Evolutionary conservation across 768 basidiomycete genomes (phyloP).

Genomic region (Hypsizygus marmoreus): DNA sequence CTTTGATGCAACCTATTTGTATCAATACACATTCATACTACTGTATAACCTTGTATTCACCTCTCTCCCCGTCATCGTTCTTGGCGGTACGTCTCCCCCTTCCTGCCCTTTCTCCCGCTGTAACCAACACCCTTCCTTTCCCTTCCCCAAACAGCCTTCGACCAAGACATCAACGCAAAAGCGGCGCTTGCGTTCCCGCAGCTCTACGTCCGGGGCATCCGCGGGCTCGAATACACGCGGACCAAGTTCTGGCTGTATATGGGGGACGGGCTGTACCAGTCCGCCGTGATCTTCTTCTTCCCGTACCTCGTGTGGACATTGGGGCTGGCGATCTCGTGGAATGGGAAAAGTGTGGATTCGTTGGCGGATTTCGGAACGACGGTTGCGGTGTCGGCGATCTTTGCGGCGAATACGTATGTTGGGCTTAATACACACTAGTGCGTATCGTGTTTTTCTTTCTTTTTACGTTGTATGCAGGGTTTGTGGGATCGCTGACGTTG

Average conservation of each 20-base stretch:
- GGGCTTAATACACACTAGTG: constrained; percentile 89
- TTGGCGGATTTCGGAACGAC: constrained; percentile 92
- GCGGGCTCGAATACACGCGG: constrained; percentile 91
- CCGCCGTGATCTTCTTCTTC: constrained; percentile 82
- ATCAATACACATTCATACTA: constrained; percentile 92
- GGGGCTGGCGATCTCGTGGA: constrained; percentile 69
- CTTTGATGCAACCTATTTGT: constrained; percentile 94
- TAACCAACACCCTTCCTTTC: constrained; percentile 10
- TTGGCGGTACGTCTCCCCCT: constrained; percentile 65
- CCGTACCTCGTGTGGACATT: constrained; percentile 76
- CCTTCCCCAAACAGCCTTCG: constrained; percentile 62
- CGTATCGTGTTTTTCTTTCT: constrained; percentile 18
- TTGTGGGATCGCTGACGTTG: constrained; percentile 17
- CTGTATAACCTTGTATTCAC: constrained; percentile 93
- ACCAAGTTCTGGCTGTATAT: constrained; percentile 94
- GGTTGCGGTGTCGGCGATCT: constrained; percentile 82
- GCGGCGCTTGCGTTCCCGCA: constrained; percentile 92
- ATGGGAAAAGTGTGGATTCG: constrained; percentile 77
- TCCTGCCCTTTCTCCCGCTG: neutral
- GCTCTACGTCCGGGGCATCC: constrained; percentile 93
- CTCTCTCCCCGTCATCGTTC: constrained; percentile 85
- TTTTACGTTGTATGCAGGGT: too few species aligned
- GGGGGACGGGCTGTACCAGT: constrained; percentile 93
- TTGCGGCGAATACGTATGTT: constrained; percentile 87
- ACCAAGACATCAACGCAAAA: constrained; percentile 91